Percentiles rank a stretch among this genome's conserved stretches.
Evolutionary conservation across 2,329 filamentous ascomycete genomes (phyloP).

Genomic region (Colletotrichum sp.): DNA sequence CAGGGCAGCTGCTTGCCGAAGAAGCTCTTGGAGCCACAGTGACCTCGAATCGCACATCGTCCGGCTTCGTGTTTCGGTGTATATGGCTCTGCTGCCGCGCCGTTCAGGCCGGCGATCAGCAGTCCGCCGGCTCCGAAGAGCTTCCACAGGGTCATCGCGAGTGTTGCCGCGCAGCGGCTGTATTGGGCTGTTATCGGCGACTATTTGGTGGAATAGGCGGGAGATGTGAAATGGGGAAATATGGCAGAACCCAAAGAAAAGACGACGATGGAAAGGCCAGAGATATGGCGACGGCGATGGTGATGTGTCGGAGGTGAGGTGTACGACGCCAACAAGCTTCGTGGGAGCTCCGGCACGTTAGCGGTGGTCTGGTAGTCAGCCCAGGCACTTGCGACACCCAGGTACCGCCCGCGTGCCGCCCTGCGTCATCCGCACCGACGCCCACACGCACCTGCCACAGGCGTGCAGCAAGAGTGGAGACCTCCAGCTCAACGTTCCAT

Average conservation of each 20-base stretch:
- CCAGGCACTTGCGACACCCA: constrained; percentile 7
- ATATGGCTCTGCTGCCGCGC: constrained; percentile 29
- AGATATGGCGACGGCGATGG: background rate
- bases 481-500: background rate
- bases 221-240: background rate
- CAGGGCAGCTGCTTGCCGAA: constrained; percentile 92
- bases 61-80: constrained; percentile 81
- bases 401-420: background rate
- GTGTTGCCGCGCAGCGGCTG: constrained; percentile 18
- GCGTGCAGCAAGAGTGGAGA: background rate
- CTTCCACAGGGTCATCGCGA: constrained; percentile 16
- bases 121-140: constrained; percentile 35
- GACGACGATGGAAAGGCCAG: background rate
- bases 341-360: constrained; percentile 10
- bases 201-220: background rate
- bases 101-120: constrained; percentile 28
- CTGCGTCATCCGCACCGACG: constrained; percentile 10
- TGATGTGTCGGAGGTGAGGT: background rate
- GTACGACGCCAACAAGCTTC: background rate
- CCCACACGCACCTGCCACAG: constrained; percentile 1
- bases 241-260: background rate
- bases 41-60: constrained; percentile 86
- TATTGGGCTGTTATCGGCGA: background rate
- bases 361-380: constrained; percentile 2
- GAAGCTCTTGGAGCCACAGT: constrained; percentile 89